phyloP scores from a whole-genome alignment of 1,284 basidiomycete genomes.

The Omphalotus olearius region DNA sequence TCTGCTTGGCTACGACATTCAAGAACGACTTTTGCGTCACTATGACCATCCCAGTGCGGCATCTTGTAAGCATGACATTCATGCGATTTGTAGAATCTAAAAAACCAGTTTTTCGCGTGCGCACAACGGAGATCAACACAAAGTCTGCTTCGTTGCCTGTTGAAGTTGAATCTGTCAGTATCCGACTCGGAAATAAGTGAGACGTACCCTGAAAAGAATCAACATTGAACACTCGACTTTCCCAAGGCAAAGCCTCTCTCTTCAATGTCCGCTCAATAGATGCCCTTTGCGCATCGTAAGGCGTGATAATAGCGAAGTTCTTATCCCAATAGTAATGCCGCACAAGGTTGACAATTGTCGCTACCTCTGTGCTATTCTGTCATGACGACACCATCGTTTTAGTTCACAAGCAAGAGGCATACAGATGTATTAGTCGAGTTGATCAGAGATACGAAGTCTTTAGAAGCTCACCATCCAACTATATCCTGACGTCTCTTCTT shows the following conservation, averaged over 20 bases:
- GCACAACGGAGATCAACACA: conserved; percentile 39
- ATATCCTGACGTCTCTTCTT: conserved; percentile 33
- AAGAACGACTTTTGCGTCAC: conserved; percentile 35
- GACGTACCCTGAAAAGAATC: conserved; percentile 47
- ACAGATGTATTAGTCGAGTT: neutral
- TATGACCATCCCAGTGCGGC: conserved; percentile 38
- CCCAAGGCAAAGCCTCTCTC: conserved; percentile 31
- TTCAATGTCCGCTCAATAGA: conserved; percentile 38
- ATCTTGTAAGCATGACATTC: conserved; percentile 48
- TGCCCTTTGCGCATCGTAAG: conserved; percentile 51
- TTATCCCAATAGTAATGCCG: conserved; percentile 31
- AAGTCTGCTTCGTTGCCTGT: conserved; percentile 40
- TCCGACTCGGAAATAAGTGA: neutral
- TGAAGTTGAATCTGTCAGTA: neutral
- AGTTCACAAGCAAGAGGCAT: neutral
- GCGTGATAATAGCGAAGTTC: conserved; percentile 47
- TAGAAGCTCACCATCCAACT: conserved; percentile 39
- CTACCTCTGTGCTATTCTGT: conserved; percentile 41
- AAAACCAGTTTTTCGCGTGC: conserved; percentile 38
- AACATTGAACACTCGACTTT: conserved; percentile 43
- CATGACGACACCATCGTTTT: neutral
- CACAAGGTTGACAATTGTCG: conserved; percentile 36
- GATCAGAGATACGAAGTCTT: no score
- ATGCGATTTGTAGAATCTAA: conserved; percentile 32
- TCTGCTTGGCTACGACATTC: conserved; percentile 21